Evolutionary conservation across 2,329 filamentous ascomycete genomes (phyloP), one percentile per base, ranked within the genome.

Genomic region (Metarhizium anisopliae): DNA sequence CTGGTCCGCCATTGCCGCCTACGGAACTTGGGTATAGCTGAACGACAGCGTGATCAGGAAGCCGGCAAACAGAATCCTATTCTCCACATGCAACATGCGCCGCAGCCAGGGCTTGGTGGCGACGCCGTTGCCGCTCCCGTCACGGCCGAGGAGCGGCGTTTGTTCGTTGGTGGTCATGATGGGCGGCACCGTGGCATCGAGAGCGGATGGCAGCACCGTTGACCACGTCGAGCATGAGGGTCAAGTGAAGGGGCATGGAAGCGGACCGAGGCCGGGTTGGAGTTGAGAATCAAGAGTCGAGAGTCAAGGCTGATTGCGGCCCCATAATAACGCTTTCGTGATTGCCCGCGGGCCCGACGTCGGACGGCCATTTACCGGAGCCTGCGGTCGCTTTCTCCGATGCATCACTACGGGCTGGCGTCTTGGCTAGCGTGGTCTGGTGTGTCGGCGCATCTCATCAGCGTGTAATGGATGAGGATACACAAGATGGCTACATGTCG

Each of bases 41-140:
- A 79, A 77, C 1, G 74, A 73, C 32, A 78, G 60, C 3, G 76
- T 83, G 54, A 85, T 79, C 16, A 86, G 68, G 62, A 85, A 85
- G 6, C 79, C 81, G 56, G 80, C 79, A 47, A 86, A 63, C 40
- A 86, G 68, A 47, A 82, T 75, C 13, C 76, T 74, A 57, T 79
- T 74, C 62, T 73, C 71, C 32, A 71, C 67, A 40, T 62, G 57
- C 3, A 68, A 65, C 10, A 56, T 55, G 10, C 32, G 8, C n/a
- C 20, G 51, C 29, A n/a, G 6, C 40, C 51, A 47, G 20, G 51
- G 36, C 20, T 49, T 50, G 20, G 29, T n/a, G 6, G 14, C 47
- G 36, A 35, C 45, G 5, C 20, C 53, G 35, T 43, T 11, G 47
- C 20, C 8, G 13, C 25, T 25, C 25, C 25, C 25, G 25, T 25